Conservation (phyloP, 345 rosid genomes). For the Eucalyptus cloeziana region DNA sequence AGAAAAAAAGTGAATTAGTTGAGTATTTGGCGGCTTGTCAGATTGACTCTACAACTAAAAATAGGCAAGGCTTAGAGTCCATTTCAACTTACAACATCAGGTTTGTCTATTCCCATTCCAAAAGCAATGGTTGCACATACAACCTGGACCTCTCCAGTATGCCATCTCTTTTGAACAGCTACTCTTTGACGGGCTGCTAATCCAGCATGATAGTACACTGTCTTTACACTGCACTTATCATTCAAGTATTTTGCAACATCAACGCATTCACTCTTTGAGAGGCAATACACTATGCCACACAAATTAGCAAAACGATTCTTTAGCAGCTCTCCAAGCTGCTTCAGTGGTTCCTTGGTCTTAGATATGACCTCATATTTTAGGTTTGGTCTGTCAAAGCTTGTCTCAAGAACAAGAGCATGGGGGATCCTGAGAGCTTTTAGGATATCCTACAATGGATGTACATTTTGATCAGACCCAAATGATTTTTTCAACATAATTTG, state of each 20-base stretch:
- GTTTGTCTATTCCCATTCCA: constrained; percentile 98
- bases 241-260: constrained; percentile 80
- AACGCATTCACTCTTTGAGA: constrained; percentile 78
- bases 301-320: constrained; percentile 57
- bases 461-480: neutral
- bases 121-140: constrained; percentile 95
- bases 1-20: neutral
- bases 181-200: constrained; percentile 69
- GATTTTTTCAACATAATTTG: neutral
- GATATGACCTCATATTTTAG: constrained; percentile 78
- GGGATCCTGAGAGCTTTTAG: constrained; percentile 67
- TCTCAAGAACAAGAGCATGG: constrained; percentile 70
- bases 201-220: constrained; percentile 89
- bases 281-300: constrained; percentile 89
- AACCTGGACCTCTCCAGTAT: constrained; percentile 65
- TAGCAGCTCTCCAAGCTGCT: constrained; percentile 78
- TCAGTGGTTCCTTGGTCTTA: constrained; percentile 68
- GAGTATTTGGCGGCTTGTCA: neutral
- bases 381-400: constrained; percentile 94
- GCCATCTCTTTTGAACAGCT: constrained; percentile 85
- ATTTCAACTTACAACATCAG: constrained; percentile 73
- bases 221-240: constrained; percentile 62
- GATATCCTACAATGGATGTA: constrained; percentile 47
- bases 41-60: neutral
- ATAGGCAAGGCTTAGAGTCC: neutral